Percentiles rank a stretch among this genome's conserved stretches.
phyloP scores from a whole-genome alignment of 2,329 filamentous ascomycete species.

The Plectosphaerella sp. region DNA sequence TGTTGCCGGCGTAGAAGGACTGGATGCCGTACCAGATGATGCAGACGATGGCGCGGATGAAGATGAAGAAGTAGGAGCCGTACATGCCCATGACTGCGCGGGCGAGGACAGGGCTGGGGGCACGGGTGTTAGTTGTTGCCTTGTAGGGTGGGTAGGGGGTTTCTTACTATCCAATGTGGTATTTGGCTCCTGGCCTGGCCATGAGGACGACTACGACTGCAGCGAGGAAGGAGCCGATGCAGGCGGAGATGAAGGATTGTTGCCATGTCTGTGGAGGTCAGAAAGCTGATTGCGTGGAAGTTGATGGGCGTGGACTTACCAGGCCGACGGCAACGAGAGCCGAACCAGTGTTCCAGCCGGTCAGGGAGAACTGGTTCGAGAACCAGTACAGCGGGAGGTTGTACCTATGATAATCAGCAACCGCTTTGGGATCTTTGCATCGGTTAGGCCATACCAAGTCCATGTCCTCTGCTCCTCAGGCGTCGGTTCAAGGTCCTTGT shows the following conservation, averaged over 20 bases:
- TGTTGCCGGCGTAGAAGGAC: conserved; percentile 16
- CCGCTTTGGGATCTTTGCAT: not conserved
- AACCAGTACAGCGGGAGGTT: conserved; percentile 23
- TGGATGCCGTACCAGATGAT: conserved; percentile 24
- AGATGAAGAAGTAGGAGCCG: conserved; percentile 35
- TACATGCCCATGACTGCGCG: conserved; percentile 34
- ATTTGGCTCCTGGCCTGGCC: conserved; percentile 19
- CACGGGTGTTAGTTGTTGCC: not conserved
- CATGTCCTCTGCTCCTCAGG: conserved; percentile 20
- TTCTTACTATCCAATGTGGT: conserved; percentile 20
- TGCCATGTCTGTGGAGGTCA: conserved; percentile 16
- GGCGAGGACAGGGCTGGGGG: conserved; percentile 25
- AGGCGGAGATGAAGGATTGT: conserved; percentile 18
- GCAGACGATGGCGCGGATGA: conserved; percentile 24
- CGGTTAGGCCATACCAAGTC: conserved; percentile 15
- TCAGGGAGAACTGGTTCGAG: conserved; percentile 19
- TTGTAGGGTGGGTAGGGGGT: not conserved
- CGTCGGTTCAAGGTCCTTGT: conserved; percentile 24
- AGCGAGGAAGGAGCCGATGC: conserved; percentile 18
- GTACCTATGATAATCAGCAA: conserved; percentile 2
- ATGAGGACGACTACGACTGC: conserved; percentile 18
- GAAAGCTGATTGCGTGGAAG: not conserved
- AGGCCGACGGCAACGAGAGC: conserved; percentile 20
- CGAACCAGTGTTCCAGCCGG: conserved; percentile 23
- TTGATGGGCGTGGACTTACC: conserved; percentile 4